Evolutionary conservation across 768 basidiomycete species (phyloP).

Genomic region (Trametes elegans): DNA sequence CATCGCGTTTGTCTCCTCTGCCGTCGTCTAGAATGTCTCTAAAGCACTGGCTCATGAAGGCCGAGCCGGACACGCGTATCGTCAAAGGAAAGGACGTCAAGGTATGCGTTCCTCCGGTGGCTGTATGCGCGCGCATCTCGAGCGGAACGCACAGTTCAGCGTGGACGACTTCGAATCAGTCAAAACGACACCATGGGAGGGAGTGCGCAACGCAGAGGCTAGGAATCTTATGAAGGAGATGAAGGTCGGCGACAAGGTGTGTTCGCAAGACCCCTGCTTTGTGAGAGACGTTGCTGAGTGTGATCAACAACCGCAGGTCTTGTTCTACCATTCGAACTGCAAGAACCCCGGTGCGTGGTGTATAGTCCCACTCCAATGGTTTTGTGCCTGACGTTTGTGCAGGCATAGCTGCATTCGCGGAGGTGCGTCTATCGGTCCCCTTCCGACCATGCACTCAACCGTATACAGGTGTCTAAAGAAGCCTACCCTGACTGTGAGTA

Average conservation of each 20-base stretch:
- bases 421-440: too few species aligned
- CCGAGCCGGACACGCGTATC: conserved; percentile 80
- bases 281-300: conserved; percentile 3
- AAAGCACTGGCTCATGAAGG: conserved; percentile 74
- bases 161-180: conserved; percentile 80
- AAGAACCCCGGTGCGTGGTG: conserved; percentile 64
- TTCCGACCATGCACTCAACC: too few species aligned
- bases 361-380: neutral
- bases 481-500: conserved; percentile 90
- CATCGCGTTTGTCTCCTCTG: neutral
- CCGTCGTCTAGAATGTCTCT: conserved; percentile 10
- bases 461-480: conserved; percentile 64
- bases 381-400: neutral
- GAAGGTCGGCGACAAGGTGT: conserved; percentile 70
- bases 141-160: conserved; percentile 55
- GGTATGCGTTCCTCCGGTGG: conserved; percentile 37
- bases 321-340: conserved; percentile 89
- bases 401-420: conserved; percentile 82
- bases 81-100: conserved; percentile 89
- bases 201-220: conserved; percentile 83
- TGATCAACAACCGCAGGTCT: conserved; percentile 43
- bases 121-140: conserved; percentile 14
- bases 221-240: conserved; percentile 83
- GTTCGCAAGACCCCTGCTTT: conserved; percentile 9
- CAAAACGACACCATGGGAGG: conserved; percentile 78